Conservation (phyloP, 2,329 filamentous ascomycete species). For the Teratosphaeriaceae sp. region DNA sequence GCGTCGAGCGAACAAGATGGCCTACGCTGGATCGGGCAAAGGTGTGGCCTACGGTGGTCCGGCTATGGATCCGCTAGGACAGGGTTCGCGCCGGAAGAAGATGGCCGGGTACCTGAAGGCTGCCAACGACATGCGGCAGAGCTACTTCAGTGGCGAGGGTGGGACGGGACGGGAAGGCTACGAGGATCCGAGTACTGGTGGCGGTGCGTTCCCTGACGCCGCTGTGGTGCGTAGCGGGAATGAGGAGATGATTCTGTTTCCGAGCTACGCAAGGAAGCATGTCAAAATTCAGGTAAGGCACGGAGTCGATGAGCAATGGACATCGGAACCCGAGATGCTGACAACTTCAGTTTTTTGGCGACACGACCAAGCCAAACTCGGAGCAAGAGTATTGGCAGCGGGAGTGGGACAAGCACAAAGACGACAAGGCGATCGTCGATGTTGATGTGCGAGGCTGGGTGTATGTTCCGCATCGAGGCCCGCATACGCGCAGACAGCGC, state of each 20-base stretch:
- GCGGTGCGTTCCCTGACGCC: conserved; percentile 72
- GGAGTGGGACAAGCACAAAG: conserved; percentile 73
- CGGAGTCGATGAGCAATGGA: not conserved
- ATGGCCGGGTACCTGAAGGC: conserved; percentile 66
- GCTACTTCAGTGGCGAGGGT: conserved; percentile 44
- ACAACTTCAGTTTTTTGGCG: conserved; percentile 2
- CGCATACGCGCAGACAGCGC: conserved; percentile 79
- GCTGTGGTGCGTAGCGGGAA: conserved; percentile 72
- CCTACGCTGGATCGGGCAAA: conserved; percentile 19
- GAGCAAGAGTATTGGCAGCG: conserved; percentile 62
- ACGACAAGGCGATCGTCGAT: conserved; percentile 80
- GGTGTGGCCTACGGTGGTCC: conserved; percentile 30
- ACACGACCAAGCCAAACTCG: conserved; percentile 10
- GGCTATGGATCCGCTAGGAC: conserved; percentile 28
- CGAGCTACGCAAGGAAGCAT: conserved; percentile 80
- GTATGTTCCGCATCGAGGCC: conserved; percentile 77
- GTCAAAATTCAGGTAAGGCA: conserved; percentile 41
- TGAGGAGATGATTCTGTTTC: conserved; percentile 92
- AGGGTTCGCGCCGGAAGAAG: conserved; percentile 72
- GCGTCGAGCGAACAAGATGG: conserved; percentile 23
- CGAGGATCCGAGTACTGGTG: conserved; percentile 15
- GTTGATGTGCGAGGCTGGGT: conserved; percentile 96
- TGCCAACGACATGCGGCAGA: conserved; percentile 64
- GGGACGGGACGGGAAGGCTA: conserved; percentile 13
- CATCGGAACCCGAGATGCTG: not conserved